phyloP scores from a whole-genome alignment of 2,329 filamentous ascomycete genomes.

The Scleromitrula shiraiana region DNA sequence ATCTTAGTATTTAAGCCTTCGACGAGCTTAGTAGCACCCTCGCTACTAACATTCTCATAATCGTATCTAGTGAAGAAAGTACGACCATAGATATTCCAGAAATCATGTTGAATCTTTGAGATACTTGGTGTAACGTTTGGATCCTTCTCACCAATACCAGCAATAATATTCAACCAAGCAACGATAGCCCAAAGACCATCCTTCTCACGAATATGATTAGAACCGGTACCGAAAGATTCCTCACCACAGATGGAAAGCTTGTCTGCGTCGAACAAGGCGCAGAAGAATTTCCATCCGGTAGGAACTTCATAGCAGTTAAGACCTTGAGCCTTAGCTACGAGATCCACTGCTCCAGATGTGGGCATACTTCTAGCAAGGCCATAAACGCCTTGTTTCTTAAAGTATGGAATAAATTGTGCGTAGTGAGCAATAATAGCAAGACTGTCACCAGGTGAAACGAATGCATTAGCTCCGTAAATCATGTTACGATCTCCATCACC shows the following conservation, averaged over 20 bases:
- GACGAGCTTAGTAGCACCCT: conserved; percentile 85
- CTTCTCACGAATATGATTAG: conserved; percentile 98
- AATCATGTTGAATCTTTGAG: conserved; percentile 90
- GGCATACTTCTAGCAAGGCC: conserved; percentile 97
- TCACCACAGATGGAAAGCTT: conserved; percentile 98
- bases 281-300: conserved; percentile 99
- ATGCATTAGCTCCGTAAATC: conserved; percentile 96
- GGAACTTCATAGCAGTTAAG: conserved; percentile 93
- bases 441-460: conserved; percentile 95
- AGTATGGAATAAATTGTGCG: conserved; percentile 93
- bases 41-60: conserved; percentile 90
- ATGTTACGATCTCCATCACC: conserved; percentile 99
- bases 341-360: conserved; percentile 88
- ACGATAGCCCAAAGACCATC: conserved; percentile 96
- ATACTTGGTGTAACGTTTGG: conserved; percentile 80
- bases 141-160: conserved; percentile 78
- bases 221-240: conserved; percentile 95
- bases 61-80: conserved; percentile 99
- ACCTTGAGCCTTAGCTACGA: conserved; percentile 90
- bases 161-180: conserved; percentile 98
- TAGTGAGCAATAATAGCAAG: conserved; percentile 97
- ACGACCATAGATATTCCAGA: conserved; percentile 93
- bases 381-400: conserved; percentile 94
- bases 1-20: conserved; percentile 73
- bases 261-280: conserved; percentile 84